phyloP scores from a whole-genome alignment of 148 eudicot genomes.

The Pouteria glomerata region DNA sequence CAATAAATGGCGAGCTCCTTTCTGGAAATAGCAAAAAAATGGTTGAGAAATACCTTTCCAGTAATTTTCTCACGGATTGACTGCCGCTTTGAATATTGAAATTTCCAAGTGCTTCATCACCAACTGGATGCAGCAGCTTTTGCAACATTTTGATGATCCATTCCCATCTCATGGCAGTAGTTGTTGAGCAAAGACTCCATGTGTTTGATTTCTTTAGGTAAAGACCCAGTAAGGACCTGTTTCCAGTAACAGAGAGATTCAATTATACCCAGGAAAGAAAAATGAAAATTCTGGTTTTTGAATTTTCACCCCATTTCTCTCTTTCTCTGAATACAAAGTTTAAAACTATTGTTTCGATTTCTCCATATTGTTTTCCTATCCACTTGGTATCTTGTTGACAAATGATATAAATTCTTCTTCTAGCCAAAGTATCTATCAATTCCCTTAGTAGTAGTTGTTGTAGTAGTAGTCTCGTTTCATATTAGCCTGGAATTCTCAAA shows the following conservation, averaged over 20 bases:
- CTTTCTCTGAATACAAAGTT: no score
- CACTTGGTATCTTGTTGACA: no score
- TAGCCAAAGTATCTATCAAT: no score
- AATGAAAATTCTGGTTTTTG: not conserved
- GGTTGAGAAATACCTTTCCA: not conserved
- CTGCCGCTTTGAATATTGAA: not conserved
- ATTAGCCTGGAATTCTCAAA: not conserved
- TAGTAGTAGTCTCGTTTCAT: not conserved
- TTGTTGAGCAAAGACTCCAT: constrained; percentile 69
- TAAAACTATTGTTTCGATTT: no score
- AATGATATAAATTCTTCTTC: no score
- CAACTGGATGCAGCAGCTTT: constrained; percentile 35
- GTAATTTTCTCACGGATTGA: not conserved
- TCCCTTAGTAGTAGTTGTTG: no score
- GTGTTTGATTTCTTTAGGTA: constrained; percentile 80
- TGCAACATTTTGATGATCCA: constrained; percentile 17
- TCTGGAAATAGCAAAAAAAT: not conserved
- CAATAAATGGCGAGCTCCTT: not conserved
- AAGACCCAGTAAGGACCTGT: constrained; percentile 84
- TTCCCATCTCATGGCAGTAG: constrained; percentile 27
- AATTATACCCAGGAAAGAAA: constrained; percentile 4
- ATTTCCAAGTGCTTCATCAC: constrained; percentile 7
- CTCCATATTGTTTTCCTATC: no score
- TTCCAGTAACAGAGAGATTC: constrained; percentile 11
- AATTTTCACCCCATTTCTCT: no score